Evolutionary conservation across 176 grass and related monocot genomes (phyloP).

Genomic region (Triticum dicoccoides): DNA sequence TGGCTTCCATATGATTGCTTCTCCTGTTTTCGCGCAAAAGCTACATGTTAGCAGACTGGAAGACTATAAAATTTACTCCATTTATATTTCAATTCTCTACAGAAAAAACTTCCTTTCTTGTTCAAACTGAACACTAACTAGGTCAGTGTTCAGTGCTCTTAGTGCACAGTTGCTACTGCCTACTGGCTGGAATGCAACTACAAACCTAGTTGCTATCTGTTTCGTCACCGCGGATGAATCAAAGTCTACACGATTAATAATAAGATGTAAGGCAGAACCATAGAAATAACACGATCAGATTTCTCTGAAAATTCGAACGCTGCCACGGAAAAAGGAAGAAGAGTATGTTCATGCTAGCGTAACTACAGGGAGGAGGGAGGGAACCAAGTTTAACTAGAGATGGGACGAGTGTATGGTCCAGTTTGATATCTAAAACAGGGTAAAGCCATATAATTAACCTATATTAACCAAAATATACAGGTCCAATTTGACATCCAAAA

Average conservation of each 20-base stretch:
- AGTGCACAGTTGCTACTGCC: background rate
- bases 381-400: background rate
- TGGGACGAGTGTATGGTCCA: background rate
- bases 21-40: too few relatives aligned
- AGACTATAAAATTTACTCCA: too few relatives aligned
- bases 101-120: too few relatives aligned
- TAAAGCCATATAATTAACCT: background rate
- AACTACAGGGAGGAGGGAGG: background rate
- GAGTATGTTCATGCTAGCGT: background rate
- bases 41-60: too few relatives aligned
- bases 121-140: background rate
- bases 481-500: background rate
- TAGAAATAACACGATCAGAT: background rate
- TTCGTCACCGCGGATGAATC: background rate
- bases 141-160: background rate
- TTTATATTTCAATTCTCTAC: too few relatives aligned
- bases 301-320: background rate
- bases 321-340: background rate
- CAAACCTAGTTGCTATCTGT: background rate
- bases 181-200: background rate
- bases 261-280: background rate
- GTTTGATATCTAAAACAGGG: background rate
- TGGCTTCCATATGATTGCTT: too few relatives aligned
- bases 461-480: background rate
- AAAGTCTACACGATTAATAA: background rate